These are phyloP conservation scores for Chaetomium olivaceum DNA, from an alignment of 2,329 filamentous ascomycete genomes.

Conservation along the genomic window DNA sequence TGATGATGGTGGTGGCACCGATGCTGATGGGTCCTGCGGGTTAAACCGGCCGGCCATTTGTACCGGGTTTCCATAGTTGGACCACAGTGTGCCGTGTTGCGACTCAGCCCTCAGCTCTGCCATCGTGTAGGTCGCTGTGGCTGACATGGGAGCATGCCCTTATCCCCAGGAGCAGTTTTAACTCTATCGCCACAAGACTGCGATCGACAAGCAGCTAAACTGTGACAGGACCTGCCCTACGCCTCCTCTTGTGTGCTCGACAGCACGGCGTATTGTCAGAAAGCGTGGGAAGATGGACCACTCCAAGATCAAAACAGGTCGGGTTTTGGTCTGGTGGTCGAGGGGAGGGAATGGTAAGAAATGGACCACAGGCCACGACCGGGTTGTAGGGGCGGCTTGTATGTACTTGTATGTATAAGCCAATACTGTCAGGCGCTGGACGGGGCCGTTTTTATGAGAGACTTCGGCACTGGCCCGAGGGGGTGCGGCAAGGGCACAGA, in stretches of 20 bases:
- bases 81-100: slow-evolving; percentile 59
- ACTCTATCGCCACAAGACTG: slow-evolving; percentile 23
- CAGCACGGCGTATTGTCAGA: background rate
- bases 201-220: slow-evolving; percentile 10
- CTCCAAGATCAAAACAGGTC: background rate
- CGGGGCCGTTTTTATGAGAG: slow-evolving; percentile 50
- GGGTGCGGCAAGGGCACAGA: slow-evolving; percentile 42
- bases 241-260: slow-evolving; percentile 4
- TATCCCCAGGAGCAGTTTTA: slow-evolving; percentile 27
- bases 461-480: slow-evolving; percentile 49
- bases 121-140: slow-evolving; percentile 63
- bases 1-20: slow-evolving; percentile 48
- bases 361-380: slow-evolving; percentile 35
- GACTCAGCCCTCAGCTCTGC: slow-evolving; percentile 63
- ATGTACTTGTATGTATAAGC: slow-evolving; percentile 50
- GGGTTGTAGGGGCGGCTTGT: slow-evolving; percentile 45
- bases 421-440: slow-evolving; percentile 49
- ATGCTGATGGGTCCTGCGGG: slow-evolving; percentile 52
- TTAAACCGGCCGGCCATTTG: slow-evolving; percentile 54
- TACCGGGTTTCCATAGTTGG: slow-evolving; percentile 57
- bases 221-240: slow-evolving; percentile 7
- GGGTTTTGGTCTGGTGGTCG: slow-evolving; percentile 24
- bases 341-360: slow-evolving; percentile 35
- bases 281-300: background rate
- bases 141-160: slow-evolving; percentile 61